Base-by-base conservation (phyloP, 352 stramenopile species). In the Phytopythium cucurbitacearum region DNA sequence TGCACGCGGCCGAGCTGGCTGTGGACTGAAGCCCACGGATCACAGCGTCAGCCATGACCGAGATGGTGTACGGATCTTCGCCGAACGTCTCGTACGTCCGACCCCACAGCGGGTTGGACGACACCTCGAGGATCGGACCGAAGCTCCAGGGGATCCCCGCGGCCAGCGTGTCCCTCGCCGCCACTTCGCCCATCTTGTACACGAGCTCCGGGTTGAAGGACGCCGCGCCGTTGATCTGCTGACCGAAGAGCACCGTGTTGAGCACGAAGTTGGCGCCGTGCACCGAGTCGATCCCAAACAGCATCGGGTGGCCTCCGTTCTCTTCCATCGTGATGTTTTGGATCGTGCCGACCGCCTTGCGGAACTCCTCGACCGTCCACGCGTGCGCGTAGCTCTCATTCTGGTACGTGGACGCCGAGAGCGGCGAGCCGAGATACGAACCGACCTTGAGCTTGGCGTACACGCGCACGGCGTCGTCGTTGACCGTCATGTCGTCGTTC, bases 51-150 rank as follows among this genome's bases (percentile, higher is more conserved):
- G 62, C 85, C 70, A 97, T 86, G n/a, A 76, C 55, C 4, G 79
- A 77, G 5, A 85, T 85, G 5, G 95, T 33, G 35, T 80, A 52
- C 5, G 83, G 82, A 57, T 96, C 88, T 74, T 97, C 85, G 8
- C 89, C 85, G 75, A 97, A 97, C 16, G 89, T 97, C 66, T 98
- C 91, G 54, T 86, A 97, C 4, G 90, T 85, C 3, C 89, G 62
- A 7, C 74, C 60, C 88, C 88, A 97, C 34, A 87, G 67, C 7
- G 86, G 85, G 51, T 96, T 85, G 46, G 80, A 77, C 1, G 77
- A 74, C 41, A 97, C 64, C 48, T 83, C 75, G 10, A 81, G 61
- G 11, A 96, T 83, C 5, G 89, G 87, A 42, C 67, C 72, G 65
- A 96, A 97, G 1, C 96, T 56, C 87, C 87, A 97, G 9, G 71